Base-by-base conservation (phyloP, 2,329 filamentous ascomycete genomes). In the Ceratocystis papillata region DNA sequence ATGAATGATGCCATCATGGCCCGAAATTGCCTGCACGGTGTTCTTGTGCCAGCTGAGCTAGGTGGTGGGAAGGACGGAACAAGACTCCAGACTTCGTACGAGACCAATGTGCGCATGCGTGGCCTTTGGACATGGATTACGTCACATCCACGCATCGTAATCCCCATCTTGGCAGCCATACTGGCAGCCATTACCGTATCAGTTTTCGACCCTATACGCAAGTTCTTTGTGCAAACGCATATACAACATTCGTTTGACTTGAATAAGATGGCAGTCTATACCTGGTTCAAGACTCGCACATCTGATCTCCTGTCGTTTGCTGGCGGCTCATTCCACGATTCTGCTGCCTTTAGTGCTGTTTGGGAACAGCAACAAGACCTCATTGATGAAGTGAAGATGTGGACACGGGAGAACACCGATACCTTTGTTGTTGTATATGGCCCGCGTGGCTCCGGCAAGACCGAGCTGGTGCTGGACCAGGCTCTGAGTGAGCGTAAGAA, bases 381-480 rank as follows among this genome's bases (percentile, higher is more conserved):
- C 63, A 94, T 97, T 68, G 83, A 90, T 25, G 86, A 92, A 72
- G 82, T 99, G 12, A 85, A 87, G 70, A 87, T 84, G 15, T 96
- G 91, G 90, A 78, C 97, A 6, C 86, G 90, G 72, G 93, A 96
- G 71, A 92, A 88, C 3, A 85, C 87, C 0, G 90, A 94, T 68
- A 97, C 92, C 0, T 96, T 96, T 73, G 91, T 96, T 69, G 89
- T 97, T 7, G 84, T 99, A 0, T 92, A 96, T 72, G 94, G 94
- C 0, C 92, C 94, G 3, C 85, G 91, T 63, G 94, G 93, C 5
- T 95, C 90, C 0, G 94, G 92, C 1, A 96, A 96, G 76, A 87
- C 84, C 69, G 92, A 96, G 70, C 81, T 97, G 12, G 86, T 97
- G 1, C 74, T 96, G 67, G 88, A 96, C 53, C 89, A 96, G 74